phyloP scores from a whole-genome alignment of 192 early-diverging fungal species.

The Backusella sp. region DNA sequence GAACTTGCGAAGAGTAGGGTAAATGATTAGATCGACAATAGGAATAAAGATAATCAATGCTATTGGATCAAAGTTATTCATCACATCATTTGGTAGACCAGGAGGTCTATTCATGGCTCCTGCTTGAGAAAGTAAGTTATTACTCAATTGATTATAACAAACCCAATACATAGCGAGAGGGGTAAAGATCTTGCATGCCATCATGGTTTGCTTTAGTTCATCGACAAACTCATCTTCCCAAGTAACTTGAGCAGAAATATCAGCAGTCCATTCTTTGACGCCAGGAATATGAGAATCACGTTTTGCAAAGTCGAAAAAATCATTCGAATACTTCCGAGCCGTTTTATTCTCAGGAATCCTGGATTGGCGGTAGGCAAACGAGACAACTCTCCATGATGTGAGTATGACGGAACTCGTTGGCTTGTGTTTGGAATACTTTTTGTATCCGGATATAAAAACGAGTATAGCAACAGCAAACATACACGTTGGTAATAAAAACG shows the following conservation, averaged over 20 bases:
- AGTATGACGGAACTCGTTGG: conserved; percentile 54
- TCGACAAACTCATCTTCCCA: conserved; percentile 63
- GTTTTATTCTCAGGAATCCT: conserved; percentile 21
- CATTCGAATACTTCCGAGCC: conserved; percentile 9
- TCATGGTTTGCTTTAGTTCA: conserved; percentile 51
- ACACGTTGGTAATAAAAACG: conserved; percentile 55
- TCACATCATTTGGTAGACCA: conserved; percentile 59
- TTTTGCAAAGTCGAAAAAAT: conserved; percentile 56
- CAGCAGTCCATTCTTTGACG: conserved; percentile 2
- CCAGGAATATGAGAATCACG: conserved; percentile 28
- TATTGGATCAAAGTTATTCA: conserved; percentile 60
- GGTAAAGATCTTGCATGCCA: conserved; percentile 61
- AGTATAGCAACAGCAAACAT: conserved; percentile 50
- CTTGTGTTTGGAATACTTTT: conserved; percentile 42
- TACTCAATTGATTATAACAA: conserved; percentile 60
- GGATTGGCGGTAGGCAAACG: conserved; percentile 20
- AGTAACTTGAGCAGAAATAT: background rate
- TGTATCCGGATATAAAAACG: conserved; percentile 52
- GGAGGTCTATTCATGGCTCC: conserved; percentile 49
- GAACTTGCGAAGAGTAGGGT: conserved; percentile 52
- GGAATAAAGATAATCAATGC: conserved; percentile 56
- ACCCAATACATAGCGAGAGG: conserved; percentile 63
- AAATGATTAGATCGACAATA: conserved; percentile 51
- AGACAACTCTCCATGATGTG: conserved; percentile 38
- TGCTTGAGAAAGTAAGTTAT: conserved; percentile 62